These are phyloP conservation scores for Chamaenerion angustifolium DNA, from an alignment of 345 rosid genomes.

Conservation along the genomic window DNA sequence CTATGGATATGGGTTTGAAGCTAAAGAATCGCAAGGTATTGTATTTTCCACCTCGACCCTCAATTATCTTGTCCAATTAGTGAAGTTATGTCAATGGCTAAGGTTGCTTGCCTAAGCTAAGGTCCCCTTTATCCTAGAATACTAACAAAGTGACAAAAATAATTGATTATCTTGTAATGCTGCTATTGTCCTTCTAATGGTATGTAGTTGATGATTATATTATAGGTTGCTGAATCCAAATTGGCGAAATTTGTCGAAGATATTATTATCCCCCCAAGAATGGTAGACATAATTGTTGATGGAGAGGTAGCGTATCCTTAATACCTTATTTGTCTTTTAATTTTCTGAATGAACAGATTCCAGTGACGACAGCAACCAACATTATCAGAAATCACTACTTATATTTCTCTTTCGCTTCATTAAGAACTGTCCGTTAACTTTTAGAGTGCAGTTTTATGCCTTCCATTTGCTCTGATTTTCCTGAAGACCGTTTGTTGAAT, in stretches of 20 bases:
- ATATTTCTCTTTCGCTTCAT: neutral
- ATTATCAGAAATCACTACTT: too few relatives aligned
- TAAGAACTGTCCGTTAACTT: too few relatives aligned
- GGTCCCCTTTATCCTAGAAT: too few relatives aligned
- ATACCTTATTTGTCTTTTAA: neutral
- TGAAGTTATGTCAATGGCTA: too few relatives aligned
- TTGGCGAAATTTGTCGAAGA: slow-evolving; percentile 94
- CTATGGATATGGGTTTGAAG: slow-evolving; percentile 99
- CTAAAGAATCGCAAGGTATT: slow-evolving; percentile 94
- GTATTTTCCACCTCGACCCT: neutral
- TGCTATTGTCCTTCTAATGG: neutral
- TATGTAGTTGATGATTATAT: slow-evolving; percentile 5
- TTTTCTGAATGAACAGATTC: neutral
- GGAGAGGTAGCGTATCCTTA: slow-evolving; percentile 63
- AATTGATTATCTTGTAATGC: too few relatives aligned
- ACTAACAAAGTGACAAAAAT: too few relatives aligned
- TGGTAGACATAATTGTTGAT: slow-evolving; percentile 90
- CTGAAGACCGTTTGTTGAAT: slow-evolving; percentile 5
- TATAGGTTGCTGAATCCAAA: slow-evolving; percentile 92
- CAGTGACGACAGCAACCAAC: neutral
- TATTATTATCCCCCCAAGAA: slow-evolving; percentile 88
- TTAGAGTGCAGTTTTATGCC: neutral
- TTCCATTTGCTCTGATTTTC: neutral
- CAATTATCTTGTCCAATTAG: neutral
- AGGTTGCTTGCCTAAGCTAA: too few relatives aligned